Evolutionary conservation across 2,329 filamentous ascomycete species (phyloP).

Genomic region (Leptographium flavum): DNA sequence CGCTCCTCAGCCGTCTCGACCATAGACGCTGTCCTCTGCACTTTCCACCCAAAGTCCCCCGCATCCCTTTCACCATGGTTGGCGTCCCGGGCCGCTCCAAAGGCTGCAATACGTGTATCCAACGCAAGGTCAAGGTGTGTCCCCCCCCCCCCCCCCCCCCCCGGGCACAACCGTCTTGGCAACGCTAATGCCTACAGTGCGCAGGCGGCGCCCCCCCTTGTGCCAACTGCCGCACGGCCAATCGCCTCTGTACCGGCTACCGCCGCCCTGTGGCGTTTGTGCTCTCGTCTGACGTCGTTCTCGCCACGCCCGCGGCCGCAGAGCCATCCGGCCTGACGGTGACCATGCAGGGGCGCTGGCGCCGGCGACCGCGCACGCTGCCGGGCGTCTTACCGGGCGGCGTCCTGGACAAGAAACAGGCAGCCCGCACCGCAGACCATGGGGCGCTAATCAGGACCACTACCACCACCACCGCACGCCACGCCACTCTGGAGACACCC

Average conservation of each 20-base stretch:
- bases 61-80: slow-evolving; percentile 9
- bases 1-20: too few species aligned
- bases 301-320: neutral
- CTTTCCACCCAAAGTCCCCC: too few species aligned
- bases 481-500: too few species aligned
- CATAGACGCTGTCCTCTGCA: too few species aligned
- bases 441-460: too few species aligned
- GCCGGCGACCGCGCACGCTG: neutral
- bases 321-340: neutral
- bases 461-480: too few species aligned
- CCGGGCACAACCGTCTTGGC: too few species aligned
- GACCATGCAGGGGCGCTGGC: slow-evolving; percentile 9
- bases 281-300: slow-evolving; percentile 6
- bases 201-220: slow-evolving; percentile 11
- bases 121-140: slow-evolving; percentile 11
- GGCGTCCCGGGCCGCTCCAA: slow-evolving; percentile 13
- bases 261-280: slow-evolving; percentile 11
- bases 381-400: neutral
- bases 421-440: too few species aligned
- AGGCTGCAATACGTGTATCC: slow-evolving; percentile 12
- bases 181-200: too few species aligned
- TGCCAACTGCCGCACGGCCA: slow-evolving; percentile 15
- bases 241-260: slow-evolving; percentile 14
- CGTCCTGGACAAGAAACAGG: too few species aligned
- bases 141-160: neutral